phyloP scores from a whole-genome alignment of 805 yeast genomes.

The Yamadazyma olivae region DNA sequence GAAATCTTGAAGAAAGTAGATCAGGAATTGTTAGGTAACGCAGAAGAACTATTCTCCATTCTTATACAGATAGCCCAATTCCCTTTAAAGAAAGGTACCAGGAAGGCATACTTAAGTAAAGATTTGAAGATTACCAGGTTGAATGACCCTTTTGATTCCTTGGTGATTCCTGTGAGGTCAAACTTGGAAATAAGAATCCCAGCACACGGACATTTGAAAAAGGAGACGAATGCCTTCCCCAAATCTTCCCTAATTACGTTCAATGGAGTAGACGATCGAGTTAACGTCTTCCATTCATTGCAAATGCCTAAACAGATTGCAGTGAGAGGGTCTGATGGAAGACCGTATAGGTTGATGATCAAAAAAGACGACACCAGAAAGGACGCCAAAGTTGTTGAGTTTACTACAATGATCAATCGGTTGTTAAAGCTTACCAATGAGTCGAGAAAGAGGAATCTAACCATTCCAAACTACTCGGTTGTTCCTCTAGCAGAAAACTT shows the following conservation, averaged over 20 bases:
- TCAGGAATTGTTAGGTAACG: neutral
- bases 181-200: slow-evolving; percentile 71
- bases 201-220: slow-evolving; percentile 39
- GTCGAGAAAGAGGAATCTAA: slow-evolving; percentile 67
- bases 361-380: slow-evolving; percentile 92
- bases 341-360: slow-evolving; percentile 70
- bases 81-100: slow-evolving; percentile 32
- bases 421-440: slow-evolving; percentile 64
- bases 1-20: slow-evolving; percentile 1
- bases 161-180: slow-evolving; percentile 73
- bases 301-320: slow-evolving; percentile 82
- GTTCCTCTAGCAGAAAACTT: slow-evolving; percentile 80
- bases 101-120: slow-evolving; percentile 32
- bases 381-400: slow-evolving; percentile 91
- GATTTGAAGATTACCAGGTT: slow-evolving; percentile 39
- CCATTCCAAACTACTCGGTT: slow-evolving; percentile 81
- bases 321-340: slow-evolving; percentile 75
- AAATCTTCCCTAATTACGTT: slow-evolving; percentile 47
- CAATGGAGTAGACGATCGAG: slow-evolving; percentile 61
- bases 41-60: slow-evolving; percentile 26
- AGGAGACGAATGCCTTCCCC: slow-evolving; percentile 44
- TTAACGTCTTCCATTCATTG: slow-evolving; percentile 71
- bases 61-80: slow-evolving; percentile 42
- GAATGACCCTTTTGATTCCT: slow-evolving; percentile 28
- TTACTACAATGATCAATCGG: slow-evolving; percentile 82